Evolutionary conservation across 2,329 filamentous ascomycete species (phyloP).

Genomic region (Mycosphaerella sp.): DNA sequence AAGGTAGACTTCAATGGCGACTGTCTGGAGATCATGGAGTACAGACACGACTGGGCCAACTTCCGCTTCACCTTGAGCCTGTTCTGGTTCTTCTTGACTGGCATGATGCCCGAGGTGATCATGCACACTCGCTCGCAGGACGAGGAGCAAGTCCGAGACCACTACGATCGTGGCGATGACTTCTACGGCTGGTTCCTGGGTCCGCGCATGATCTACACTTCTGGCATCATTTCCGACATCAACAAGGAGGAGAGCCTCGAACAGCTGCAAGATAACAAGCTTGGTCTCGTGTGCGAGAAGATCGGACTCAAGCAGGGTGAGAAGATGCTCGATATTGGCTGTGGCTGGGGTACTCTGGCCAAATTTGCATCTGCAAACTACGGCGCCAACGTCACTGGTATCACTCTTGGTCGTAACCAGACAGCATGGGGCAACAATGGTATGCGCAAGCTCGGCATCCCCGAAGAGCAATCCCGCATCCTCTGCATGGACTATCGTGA

Average conservation of each 20-base stretch:
- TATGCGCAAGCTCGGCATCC: slow-evolving; percentile 71
- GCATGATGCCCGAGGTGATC: slow-evolving; percentile 82
- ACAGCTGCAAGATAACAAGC: slow-evolving; percentile 95
- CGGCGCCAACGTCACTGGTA: slow-evolving; percentile 74
- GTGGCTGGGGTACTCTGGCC: slow-evolving; percentile 94
- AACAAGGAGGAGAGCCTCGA: slow-evolving; percentile 85
- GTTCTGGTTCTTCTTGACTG: slow-evolving; percentile 81
- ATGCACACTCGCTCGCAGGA: slow-evolving; percentile 92
- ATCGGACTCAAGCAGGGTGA: slow-evolving; percentile 77
- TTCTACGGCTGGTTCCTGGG: slow-evolving; percentile 99
- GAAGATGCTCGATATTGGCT: slow-evolving; percentile 85
- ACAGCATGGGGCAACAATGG: slow-evolving; percentile 94
- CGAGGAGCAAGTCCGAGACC: slow-evolving; percentile 94
- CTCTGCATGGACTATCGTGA: slow-evolving; percentile 98
- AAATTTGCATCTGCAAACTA: slow-evolving; percentile 92
- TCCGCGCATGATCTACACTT: slow-evolving; percentile 98
- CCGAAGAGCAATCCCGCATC: slow-evolving; percentile 83
- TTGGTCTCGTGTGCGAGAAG: slow-evolving; percentile 93
- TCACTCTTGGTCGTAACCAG: slow-evolving; percentile 93
- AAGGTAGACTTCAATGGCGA: slow-evolving; percentile 96
- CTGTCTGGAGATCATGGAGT: slow-evolving; percentile 79
- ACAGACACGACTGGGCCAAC: slow-evolving; percentile 93
- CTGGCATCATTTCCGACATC: slow-evolving; percentile 84
- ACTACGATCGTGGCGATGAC: slow-evolving; percentile 97
- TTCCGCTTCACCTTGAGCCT: slow-evolving; percentile 83